Conservation (phyloP, 2,329 filamentous ascomycete species). For the Alternaria burnsii region DNA sequence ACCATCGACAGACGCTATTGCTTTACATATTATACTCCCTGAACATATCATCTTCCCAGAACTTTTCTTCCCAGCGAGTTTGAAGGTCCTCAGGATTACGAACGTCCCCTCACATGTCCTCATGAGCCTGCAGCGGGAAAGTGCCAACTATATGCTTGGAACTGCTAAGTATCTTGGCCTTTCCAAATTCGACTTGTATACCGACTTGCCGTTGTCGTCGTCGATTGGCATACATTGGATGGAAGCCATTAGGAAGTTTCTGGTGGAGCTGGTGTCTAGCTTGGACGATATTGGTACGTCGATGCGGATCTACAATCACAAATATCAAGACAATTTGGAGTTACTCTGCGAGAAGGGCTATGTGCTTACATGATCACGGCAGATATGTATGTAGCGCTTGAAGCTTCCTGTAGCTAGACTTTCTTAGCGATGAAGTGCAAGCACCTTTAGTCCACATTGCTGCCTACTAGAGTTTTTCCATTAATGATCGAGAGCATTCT, state of each 20-base stretch:
- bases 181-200: neutral
- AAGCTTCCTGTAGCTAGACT: too few relatives aligned
- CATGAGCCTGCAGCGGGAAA: neutral
- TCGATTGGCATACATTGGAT: neutral
- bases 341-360: neutral
- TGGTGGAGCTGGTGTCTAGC: neutral
- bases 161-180: neutral
- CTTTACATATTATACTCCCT: neutral
- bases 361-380: too few relatives aligned
- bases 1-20: neutral
- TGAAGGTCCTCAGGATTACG: neutral
- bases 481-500: too few relatives aligned
- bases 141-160: neutral
- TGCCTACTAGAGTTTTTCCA: too few relatives aligned
- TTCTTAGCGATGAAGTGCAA: too few relatives aligned
- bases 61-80: neutral
- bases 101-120: neutral
- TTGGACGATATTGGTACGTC: neutral
- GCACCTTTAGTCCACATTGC: too few relatives aligned
- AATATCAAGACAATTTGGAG: neutral
- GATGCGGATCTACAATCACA: neutral
- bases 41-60: neutral
- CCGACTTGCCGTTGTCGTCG: neutral
- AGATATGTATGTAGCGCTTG: too few relatives aligned
- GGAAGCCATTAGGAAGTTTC: neutral